Evolutionary conservation across 805 yeast genomes (phyloP).

Genomic region (Kodamaea lidongshanica): DNA sequence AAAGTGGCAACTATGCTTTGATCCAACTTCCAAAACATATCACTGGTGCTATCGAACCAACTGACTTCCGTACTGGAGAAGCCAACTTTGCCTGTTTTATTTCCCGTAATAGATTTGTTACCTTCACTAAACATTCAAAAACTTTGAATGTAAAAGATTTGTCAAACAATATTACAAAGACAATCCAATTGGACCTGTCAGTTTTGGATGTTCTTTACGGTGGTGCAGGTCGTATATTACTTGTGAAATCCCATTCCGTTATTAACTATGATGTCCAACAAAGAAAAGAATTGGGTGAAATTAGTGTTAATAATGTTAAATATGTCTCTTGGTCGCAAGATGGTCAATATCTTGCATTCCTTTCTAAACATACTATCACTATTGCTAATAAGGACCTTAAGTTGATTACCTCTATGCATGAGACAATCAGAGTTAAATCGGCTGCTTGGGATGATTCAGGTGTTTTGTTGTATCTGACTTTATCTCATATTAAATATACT

Average conservation of each 20-base stretch:
- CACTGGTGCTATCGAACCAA: slow-evolving; percentile 90
- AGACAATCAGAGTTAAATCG: slow-evolving; percentile 92
- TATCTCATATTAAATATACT: slow-evolving; percentile 92
- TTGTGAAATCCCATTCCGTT: slow-evolving; percentile 67
- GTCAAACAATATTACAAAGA: slow-evolving; percentile 73
- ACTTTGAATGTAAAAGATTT: slow-evolving; percentile 80
- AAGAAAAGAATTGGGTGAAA: slow-evolving; percentile 65
- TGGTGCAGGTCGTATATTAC: slow-evolving; percentile 76
- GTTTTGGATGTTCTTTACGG: slow-evolving; percentile 71
- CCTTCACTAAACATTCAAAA: slow-evolving; percentile 57
- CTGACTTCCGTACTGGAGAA: slow-evolving; percentile 69
- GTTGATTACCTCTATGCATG: slow-evolving; percentile 79
- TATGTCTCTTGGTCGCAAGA: slow-evolving; percentile 86
- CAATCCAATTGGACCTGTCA: slow-evolving; percentile 61
- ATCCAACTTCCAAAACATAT: slow-evolving; percentile 77
- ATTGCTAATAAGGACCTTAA: slow-evolving; percentile 78
- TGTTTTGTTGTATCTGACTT: slow-evolving; percentile 85
- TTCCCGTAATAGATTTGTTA: slow-evolving; percentile 90
- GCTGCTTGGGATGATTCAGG: slow-evolving; percentile 97
- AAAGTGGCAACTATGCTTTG: slow-evolving; percentile 62
- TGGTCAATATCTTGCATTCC: slow-evolving; percentile 79
- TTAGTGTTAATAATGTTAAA: slow-evolving; percentile 71
- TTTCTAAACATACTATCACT: slow-evolving; percentile 88
- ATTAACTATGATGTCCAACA: slow-evolving; percentile 90
- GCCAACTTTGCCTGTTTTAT: slow-evolving; percentile 86